phyloP scores from a whole-genome alignment of 768 basidiomycete genomes.

The Gloeopeniophorella convolvens region DNA sequence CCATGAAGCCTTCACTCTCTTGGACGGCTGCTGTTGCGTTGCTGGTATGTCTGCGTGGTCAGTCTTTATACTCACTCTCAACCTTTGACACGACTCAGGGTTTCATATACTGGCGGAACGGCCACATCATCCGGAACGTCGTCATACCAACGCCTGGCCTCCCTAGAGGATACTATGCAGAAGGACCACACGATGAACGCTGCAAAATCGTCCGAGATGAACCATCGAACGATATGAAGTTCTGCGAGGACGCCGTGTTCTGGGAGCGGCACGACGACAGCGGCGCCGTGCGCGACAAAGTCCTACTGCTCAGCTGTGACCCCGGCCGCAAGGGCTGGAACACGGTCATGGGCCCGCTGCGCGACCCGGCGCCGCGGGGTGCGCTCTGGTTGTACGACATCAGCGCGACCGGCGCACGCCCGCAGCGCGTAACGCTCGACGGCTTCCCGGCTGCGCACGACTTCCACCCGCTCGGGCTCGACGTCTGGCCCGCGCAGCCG shows the following conservation, averaged over 20 bases:
- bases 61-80: not conserved
- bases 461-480: slow-evolving; percentile 70
- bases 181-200: slow-evolving; percentile 41
- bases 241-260: slow-evolving; percentile 60
- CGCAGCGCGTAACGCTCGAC: slow-evolving; percentile 38
- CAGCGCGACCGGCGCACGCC: slow-evolving; percentile 19
- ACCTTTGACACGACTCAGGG: not conserved
- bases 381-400: slow-evolving; percentile 49
- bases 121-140: slow-evolving; percentile 13
- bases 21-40: slow-evolving; percentile 9
- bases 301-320: slow-evolving; percentile 46
- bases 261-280: slow-evolving; percentile 50
- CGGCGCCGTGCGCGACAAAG: slow-evolving; percentile 37
- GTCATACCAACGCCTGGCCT: slow-evolving; percentile 17
- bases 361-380: slow-evolving; percentile 50
- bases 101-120: slow-evolving; percentile 13
- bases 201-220: slow-evolving; percentile 37
- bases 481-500: slow-evolving; percentile 43
- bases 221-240: slow-evolving; percentile 30
- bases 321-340: slow-evolving; percentile 58
- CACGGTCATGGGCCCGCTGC: slow-evolving; percentile 68
- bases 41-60: not conserved
- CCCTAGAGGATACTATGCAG: slow-evolving; percentile 27
- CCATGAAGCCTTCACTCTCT: slow-evolving; percentile 12
- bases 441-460: slow-evolving; percentile 52